These are phyloP conservation scores for Candida xiaguanensis DNA, from an alignment of 805 yeast genomes.

Conservation along the genomic window DNA sequence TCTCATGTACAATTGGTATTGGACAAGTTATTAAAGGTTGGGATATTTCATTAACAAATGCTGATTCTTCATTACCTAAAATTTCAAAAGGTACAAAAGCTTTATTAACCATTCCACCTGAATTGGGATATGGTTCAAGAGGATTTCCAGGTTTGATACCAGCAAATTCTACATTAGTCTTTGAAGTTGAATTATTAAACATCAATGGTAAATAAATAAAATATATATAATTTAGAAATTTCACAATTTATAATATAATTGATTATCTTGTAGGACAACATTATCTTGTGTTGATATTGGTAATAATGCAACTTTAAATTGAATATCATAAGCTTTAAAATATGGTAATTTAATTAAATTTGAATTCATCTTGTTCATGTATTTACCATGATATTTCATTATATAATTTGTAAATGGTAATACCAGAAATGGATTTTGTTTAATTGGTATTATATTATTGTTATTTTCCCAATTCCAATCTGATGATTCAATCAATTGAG, in stretches of 20 bases:
- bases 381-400: slow-evolving; percentile 28
- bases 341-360: slow-evolving; percentile 47
- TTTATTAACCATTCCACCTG: slow-evolving; percentile 85
- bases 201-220: slow-evolving; percentile 24
- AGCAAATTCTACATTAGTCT: slow-evolving; percentile 89
- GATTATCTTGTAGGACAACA: slow-evolving; percentile 15
- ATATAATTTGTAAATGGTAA: slow-evolving; percentile 57
- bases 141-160: slow-evolving; percentile 98
- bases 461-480: slow-evolving; percentile 24
- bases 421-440: slow-evolving; percentile 43
- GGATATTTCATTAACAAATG: slow-evolving; percentile 11
- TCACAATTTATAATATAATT: slow-evolving; percentile 1
- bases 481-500: slow-evolving; percentile 34
- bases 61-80: slow-evolving; percentile 79
- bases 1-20: slow-evolving; percentile 90
- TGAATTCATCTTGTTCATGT: neutral
- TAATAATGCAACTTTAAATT: slow-evolving; percentile 61
- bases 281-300: slow-evolving; percentile 22
- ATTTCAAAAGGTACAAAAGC: slow-evolving; percentile 93
- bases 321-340: slow-evolving; percentile 63
- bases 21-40: slow-evolving; percentile 85
- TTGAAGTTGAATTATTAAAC: slow-evolving; percentile 71
- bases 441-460: slow-evolving; percentile 26
- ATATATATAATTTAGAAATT: neutral
- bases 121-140: slow-evolving; percentile 88